Percentiles rank a stretch among this genome's conserved stretches.
Conservation (phyloP, 352 stramenopile genomes). For the Pythium volutum region DNA sequence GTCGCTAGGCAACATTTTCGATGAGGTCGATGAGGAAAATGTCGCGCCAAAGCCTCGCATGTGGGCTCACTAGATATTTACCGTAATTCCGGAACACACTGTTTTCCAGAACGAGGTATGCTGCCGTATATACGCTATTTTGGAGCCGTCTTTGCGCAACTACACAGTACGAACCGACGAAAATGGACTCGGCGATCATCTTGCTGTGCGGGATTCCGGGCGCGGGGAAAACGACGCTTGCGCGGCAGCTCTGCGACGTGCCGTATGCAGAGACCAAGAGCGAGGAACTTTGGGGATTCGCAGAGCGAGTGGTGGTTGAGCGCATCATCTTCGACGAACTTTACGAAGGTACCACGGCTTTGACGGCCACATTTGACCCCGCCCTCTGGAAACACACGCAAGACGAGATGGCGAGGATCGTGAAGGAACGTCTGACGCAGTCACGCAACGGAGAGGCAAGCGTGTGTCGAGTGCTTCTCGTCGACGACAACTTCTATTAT, state of each 20-base stretch:
- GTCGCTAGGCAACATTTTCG: constrained; percentile 26
- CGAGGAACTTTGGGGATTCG: background rate
- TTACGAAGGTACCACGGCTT: constrained; percentile 19
- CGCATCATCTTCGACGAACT: constrained; percentile 62
- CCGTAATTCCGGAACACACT: no score
- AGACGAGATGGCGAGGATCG: constrained; percentile 35
- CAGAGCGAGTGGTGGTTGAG: constrained; percentile 16
- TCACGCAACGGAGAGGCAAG: background rate
- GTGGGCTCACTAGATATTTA: constrained; percentile 19
- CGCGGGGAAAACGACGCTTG: constrained; percentile 67
- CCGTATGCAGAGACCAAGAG: background rate
- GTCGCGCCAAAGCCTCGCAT: constrained; percentile 1
- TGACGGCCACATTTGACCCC: constrained; percentile 36
- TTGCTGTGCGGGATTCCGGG: constrained; percentile 64
- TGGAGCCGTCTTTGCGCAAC: no score
- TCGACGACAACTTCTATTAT: constrained; percentile 75
- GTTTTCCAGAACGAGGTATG: background rate
- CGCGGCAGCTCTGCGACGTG: constrained; percentile 22
- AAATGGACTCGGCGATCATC: constrained; percentile 31
- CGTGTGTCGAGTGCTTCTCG: constrained; percentile 38
- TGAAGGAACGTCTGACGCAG: constrained; percentile 19
- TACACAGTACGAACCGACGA: background rate
- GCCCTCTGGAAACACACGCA: constrained; percentile 52
- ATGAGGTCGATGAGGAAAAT: constrained; percentile 20
- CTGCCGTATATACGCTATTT: constrained; percentile 13